phyloP scores from a whole-genome alignment of 1,139 yeast genomes.

The Yamadazyma trypodendri region DNA sequence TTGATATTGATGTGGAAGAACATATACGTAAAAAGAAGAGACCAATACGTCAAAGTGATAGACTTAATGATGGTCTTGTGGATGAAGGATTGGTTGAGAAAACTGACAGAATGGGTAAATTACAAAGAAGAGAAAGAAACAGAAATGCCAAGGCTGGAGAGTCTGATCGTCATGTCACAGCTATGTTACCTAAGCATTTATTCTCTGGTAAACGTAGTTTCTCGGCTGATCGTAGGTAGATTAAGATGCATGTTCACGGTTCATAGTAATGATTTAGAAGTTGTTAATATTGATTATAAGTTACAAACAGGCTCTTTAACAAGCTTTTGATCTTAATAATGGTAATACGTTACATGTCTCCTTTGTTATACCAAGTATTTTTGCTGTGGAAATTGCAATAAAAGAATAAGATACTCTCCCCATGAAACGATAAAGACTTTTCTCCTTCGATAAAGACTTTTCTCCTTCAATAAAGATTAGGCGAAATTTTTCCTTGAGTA shows the following conservation, averaged over 20 bases:
- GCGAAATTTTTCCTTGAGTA: too few relatives aligned
- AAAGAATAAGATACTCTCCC: too few relatives aligned
- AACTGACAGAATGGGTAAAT: constrained; percentile 84
- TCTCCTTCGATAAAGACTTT: too few relatives aligned
- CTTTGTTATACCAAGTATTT: too few relatives aligned
- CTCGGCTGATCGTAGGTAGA: constrained; percentile 72
- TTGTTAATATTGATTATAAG: too few relatives aligned
- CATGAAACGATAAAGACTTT: too few relatives aligned
- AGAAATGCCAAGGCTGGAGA: constrained; percentile 93
- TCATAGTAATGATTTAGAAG: background rate
- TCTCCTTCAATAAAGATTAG: too few relatives aligned
- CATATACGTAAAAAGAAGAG: constrained; percentile 48
- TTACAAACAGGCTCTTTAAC: too few relatives aligned
- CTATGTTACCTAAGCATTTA: constrained; percentile 88
- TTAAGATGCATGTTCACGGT: background rate
- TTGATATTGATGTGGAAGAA: constrained; percentile 28
- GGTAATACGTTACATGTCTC: too few relatives aligned
- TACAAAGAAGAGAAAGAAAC: constrained; percentile 92
- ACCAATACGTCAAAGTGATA: constrained; percentile 65
- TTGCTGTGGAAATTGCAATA: too few relatives aligned
- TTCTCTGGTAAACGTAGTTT: constrained; percentile 95
- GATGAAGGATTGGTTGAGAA: constrained; percentile 81
- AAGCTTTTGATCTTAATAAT: too few relatives aligned
- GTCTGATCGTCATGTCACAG: constrained; percentile 88
- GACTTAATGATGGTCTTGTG: constrained; percentile 82